Conservation (phyloP, 202 grass and related monocot genomes). For the Alloteropsis angusta region DNA sequence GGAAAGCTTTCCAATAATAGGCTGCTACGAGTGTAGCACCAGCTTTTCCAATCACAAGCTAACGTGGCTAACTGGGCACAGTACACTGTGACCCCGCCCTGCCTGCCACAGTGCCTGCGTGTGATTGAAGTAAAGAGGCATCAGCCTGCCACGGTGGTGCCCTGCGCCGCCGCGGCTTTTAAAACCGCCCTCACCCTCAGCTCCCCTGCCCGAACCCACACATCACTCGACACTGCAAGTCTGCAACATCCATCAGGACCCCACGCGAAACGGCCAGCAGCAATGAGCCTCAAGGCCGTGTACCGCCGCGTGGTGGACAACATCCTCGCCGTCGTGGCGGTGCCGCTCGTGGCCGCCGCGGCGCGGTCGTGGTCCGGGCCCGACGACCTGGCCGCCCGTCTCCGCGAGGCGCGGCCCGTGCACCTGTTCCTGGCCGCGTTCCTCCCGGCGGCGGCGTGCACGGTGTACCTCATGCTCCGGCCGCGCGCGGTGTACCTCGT, state of each 20-base stretch:
- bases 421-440: conserved; percentile 36
- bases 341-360: background rate
- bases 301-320: conserved; percentile 32
- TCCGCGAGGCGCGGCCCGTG: conserved; percentile 11
- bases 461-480: conserved; percentile 43
- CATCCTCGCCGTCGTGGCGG: conserved; percentile 13
- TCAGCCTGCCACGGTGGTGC: background rate
- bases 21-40: background rate
- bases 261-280: background rate
- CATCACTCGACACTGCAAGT: background rate
- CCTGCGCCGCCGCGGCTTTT: background rate
- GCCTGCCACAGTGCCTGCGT: background rate
- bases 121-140: background rate
- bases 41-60: background rate
- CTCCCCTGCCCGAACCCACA: background rate
- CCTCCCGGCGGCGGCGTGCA: conserved; percentile 26
- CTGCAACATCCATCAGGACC: too few species aligned
- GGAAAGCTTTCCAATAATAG: background rate
- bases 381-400: background rate
- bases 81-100: too few species aligned
- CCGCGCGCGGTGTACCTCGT: conserved; percentile 74
- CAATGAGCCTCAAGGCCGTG: conserved; percentile 19
- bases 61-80: background rate
- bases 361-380: conserved; percentile 8
- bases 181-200: background rate